Percentiles rank a stretch among this genome's conserved stretches.
These are phyloP conservation scores for Cordyceps cateniannulata DNA, from an alignment of 2,329 filamentous ascomycete genomes.

Conservation along the genomic window DNA sequence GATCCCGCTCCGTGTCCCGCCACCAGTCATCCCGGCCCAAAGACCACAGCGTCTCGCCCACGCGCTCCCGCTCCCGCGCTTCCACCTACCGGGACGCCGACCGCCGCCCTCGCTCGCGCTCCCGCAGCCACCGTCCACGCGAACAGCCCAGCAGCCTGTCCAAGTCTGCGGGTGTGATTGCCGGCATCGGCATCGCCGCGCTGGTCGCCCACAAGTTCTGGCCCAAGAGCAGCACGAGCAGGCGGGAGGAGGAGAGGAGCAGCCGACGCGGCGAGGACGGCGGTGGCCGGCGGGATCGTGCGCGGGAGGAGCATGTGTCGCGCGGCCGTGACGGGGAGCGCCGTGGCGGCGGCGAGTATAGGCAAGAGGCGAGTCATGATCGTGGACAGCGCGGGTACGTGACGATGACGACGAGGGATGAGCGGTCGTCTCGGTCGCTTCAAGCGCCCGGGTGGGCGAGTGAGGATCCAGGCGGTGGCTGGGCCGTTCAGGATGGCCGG, in stretches of 20 bases:
- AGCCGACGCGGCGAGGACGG: background rate
- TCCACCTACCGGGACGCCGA: background rate
- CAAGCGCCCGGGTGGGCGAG: too few species aligned
- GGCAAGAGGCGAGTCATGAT: too few species aligned
- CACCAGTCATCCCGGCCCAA: background rate
- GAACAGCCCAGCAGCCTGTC: slow-evolving; percentile 17
- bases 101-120: background rate
- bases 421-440: too few species aligned
- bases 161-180: slow-evolving; percentile 24
- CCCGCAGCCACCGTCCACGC: background rate
- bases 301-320: too few species aligned
- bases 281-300: background rate
- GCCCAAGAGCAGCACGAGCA: slow-evolving; percentile 27
- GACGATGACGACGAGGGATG: too few species aligned
- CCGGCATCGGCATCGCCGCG: slow-evolving; percentile 29
- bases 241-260: too few species aligned
- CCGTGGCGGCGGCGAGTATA: background rate
- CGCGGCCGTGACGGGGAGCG: background rate
- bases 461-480: background rate
- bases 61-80: background rate
- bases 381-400: too few species aligned
- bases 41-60: slow-evolving; percentile 1
- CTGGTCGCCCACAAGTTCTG: slow-evolving; percentile 30
- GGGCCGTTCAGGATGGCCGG: background rate
- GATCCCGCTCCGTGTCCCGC: slow-evolving; percentile 12